These are phyloP conservation scores for Coriolopsis trogii DNA, from an alignment of 1,284 basidiomycete genomes.

Conservation along the genomic window DNA sequence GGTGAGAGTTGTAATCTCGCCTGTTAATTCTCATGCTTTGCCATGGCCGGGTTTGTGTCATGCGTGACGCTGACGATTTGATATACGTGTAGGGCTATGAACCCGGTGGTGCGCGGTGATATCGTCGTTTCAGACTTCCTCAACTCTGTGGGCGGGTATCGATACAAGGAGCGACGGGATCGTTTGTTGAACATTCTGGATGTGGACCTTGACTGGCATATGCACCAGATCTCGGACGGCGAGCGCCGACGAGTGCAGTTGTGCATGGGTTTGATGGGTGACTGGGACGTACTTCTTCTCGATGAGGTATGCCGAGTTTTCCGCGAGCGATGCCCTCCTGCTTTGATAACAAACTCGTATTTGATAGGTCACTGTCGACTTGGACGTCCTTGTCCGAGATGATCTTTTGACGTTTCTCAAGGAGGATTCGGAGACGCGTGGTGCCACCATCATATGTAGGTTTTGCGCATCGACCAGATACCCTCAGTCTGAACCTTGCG, in stretches of 20 bases:
- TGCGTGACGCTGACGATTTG: conserved; percentile 1
- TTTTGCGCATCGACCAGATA: conserved; percentile 12
- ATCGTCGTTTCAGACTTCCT: conserved; percentile 90
- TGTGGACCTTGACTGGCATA: conserved; percentile 92
- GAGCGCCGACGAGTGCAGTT: conserved; percentile 94
- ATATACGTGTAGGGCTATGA: conserved; percentile 71
- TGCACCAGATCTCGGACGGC: conserved; percentile 94
- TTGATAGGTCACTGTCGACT: conserved; percentile 92
- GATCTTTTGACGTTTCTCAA: conserved; percentile 90
- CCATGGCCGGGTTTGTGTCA: not conserved
- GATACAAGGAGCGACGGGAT: conserved; percentile 90
- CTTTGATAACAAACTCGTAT: too few relatives aligned
- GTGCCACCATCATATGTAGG: conserved; percentile 90
- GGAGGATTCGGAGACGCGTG: conserved; percentile 78
- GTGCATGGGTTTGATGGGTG: conserved; percentile 95
- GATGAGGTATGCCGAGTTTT: conserved; percentile 70
- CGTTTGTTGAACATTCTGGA: conserved; percentile 89
- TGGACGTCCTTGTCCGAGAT: conserved; percentile 96
- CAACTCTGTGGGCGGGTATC: conserved; percentile 94
- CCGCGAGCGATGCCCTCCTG: not conserved
- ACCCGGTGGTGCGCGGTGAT: conserved; percentile 93
- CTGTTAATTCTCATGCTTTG: not conserved
- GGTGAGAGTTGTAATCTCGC: conserved; percentile 52
- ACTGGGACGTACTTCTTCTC: conserved; percentile 92
- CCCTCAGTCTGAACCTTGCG: not conserved